A percentile compares a stretch with the other conserved stretches of the same genome.
Conservation (phyloP, 2,329 filamentous ascomycete species). For the Sporothrix luriei region DNA sequence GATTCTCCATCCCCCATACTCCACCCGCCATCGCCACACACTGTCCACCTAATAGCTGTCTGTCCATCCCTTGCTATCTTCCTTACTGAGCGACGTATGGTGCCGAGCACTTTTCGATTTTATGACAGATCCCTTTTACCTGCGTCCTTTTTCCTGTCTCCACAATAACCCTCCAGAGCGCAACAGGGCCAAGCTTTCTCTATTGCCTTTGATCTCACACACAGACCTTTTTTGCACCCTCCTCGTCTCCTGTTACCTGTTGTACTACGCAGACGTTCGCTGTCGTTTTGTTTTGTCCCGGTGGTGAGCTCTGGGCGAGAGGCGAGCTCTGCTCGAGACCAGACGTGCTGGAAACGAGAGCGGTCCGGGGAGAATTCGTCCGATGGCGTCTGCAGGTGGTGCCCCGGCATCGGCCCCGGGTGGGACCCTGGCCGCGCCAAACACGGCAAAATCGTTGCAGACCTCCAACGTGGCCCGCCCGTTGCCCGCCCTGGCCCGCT, state of each 20-base stretch:
- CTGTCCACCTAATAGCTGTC: background rate
- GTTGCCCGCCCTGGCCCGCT: background rate
- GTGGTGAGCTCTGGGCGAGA: background rate
- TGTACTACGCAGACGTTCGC: no score
- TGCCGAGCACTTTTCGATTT: background rate
- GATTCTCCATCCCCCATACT: background rate
- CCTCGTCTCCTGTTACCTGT: no score
- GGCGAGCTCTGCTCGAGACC: background rate
- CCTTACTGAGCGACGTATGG: background rate
- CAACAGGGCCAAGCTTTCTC: conserved; percentile 10
- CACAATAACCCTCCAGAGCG: background rate
- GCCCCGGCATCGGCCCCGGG: conserved; percentile 11
- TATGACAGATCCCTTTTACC: conserved; percentile 5
- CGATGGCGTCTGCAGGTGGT: conserved; percentile 9
- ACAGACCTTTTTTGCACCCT: background rate
- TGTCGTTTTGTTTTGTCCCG: background rate
- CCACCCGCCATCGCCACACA: conserved; percentile 7
- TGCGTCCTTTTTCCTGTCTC: background rate
- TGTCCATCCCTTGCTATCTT: background rate
- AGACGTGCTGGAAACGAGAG: background rate
- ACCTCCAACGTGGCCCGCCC: background rate
- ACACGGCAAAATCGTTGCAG: background rate
- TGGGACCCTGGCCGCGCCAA: background rate
- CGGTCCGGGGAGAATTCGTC: background rate
- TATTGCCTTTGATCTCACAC: background rate